Base-by-base conservation (phyloP, 1,284 basidiomycete species). In the Moniliophthora roreri region DNA sequence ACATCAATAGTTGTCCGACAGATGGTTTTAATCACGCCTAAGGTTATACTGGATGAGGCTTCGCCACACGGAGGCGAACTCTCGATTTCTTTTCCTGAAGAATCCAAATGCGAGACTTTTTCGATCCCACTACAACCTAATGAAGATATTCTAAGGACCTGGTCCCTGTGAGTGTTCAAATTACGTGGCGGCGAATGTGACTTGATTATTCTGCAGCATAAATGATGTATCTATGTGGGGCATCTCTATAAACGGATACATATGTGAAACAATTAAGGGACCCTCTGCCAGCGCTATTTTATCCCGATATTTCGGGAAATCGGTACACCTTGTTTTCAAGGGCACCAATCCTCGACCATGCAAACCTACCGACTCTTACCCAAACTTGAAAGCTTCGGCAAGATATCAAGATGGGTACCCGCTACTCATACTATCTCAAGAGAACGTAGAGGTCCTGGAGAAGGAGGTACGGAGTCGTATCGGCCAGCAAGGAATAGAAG, bases 341-440 rank as follows among this genome's bases (percentile, higher is more conserved):
- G 89, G 89, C 9, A 79, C 80, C 0, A 68, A 73, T 8, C 72
- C 74, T 23, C 82, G 88, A 8, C 56, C 57, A 1, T 79, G 80
- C 56, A 69, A 68, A 13, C 72, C 82, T 4, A 87, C 86, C 1
- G 39, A 56, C 4, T 69, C 71, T 10, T 85, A 82, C 61, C 85
- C 87, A 0, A 63, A 77, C 11, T 70, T 89, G 39, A 70, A 79
- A 32, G 81, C 79, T 13, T 77, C 72, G 13, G 69, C 80, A 4
- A 69, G 76, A 53, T 91, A 81, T 66, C 88, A 90, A 64, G 89
- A 91, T 61, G 84, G 79, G 48, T 91, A 81, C 62, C 88, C 89
- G 0, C 63, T 91, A 49, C 68, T 89, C 34, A 60, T 90, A 9
- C 71, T 85, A 16, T 85, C 83, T 34, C 78, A 82, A 62, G 88